phyloP scores from a whole-genome alignment of 2,329 filamentous ascomycete genomes.

The Fusarium miscanthi region DNA sequence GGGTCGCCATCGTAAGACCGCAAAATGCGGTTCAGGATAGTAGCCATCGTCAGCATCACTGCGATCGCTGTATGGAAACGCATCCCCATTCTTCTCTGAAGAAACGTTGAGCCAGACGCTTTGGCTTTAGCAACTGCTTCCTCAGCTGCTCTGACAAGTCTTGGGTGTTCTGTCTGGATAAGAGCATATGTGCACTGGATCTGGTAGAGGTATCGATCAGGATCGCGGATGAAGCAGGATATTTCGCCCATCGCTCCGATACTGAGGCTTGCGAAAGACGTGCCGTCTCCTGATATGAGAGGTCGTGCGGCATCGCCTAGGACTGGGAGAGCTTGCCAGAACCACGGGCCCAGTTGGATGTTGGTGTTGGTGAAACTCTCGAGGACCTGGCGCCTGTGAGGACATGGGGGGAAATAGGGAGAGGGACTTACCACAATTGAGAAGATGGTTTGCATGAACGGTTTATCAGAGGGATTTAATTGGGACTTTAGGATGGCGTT shows the following conservation, averaged over 20 bases:
- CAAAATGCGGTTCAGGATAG: neutral
- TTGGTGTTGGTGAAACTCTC: slow-evolving; percentile 10
- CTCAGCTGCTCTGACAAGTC: neutral
- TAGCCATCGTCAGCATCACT: neutral
- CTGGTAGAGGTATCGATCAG: neutral
- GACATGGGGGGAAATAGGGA: rapidly evolving
- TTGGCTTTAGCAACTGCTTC: neutral
- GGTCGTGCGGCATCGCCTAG: neutral
- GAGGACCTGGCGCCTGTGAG: neutral
- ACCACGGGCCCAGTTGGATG: neutral
- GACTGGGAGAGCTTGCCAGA: neutral
- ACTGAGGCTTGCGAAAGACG: neutral
- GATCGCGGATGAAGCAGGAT: neutral
- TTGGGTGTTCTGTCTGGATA: neutral
- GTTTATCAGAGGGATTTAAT: neutral
- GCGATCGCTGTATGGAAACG: slow-evolving; percentile 12
- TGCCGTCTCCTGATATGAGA: slow-evolving; percentile 5
- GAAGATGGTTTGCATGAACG: neutral
- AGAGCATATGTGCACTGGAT: slow-evolving; percentile 8
- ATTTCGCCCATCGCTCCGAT: slow-evolving; percentile 1
- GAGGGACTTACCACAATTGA: neutral
- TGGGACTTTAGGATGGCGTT: neutral
- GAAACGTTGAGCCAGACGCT: neutral
- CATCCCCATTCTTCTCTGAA: neutral
- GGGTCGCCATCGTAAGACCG: neutral